Conservation (phyloP, 2,329 filamentous ascomycete genomes). For the Aureobasidium leucospermi region DNA sequence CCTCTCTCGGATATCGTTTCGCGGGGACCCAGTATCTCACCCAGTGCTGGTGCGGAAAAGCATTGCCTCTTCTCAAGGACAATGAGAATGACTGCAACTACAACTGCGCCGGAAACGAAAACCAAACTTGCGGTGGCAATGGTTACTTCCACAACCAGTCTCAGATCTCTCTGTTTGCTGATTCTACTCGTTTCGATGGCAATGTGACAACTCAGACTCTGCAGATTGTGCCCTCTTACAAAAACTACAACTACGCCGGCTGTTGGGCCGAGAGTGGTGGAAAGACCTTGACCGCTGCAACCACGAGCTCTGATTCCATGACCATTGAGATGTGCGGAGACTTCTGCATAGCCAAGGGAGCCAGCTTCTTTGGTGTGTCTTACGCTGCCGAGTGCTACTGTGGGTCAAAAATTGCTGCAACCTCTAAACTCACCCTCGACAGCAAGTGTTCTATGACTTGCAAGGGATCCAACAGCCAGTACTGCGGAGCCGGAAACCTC, state of each 20-base stretch:
- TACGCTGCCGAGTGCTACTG: slow-evolving; percentile 31
- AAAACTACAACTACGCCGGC: slow-evolving; percentile 12
- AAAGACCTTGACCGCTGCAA: slow-evolving; percentile 19
- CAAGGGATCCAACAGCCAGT: slow-evolving; percentile 22
- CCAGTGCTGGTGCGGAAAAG: slow-evolving; percentile 39
- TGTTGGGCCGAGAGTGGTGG: slow-evolving; percentile 17
- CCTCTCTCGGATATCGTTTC: slow-evolving; percentile 30
- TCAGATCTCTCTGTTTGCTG: slow-evolving; percentile 37
- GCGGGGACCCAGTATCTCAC: slow-evolving; percentile 43
- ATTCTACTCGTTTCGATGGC: slow-evolving; percentile 20
- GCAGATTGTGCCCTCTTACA: slow-evolving; percentile 18
- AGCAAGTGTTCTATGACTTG: slow-evolving; percentile 24
- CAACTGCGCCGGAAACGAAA: slow-evolving; percentile 26
- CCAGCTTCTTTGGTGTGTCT: slow-evolving; percentile 32
- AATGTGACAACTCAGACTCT: slow-evolving; percentile 16
- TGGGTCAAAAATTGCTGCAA: slow-evolving; percentile 20
- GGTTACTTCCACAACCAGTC: slow-evolving; percentile 27
- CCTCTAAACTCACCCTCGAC: slow-evolving; percentile 17
- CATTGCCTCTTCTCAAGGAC: slow-evolving; percentile 38
- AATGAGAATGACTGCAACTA: slow-evolving; percentile 25
- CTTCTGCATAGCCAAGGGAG: slow-evolving; percentile 26
- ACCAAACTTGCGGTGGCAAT: slow-evolving; percentile 25
- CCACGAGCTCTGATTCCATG: slow-evolving; percentile 25
- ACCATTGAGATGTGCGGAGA: slow-evolving; percentile 33
- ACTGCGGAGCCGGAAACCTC: slow-evolving; percentile 20